phyloP scores from a whole-genome alignment of 257 asterid species.

The Apocynum venetum region DNA sequence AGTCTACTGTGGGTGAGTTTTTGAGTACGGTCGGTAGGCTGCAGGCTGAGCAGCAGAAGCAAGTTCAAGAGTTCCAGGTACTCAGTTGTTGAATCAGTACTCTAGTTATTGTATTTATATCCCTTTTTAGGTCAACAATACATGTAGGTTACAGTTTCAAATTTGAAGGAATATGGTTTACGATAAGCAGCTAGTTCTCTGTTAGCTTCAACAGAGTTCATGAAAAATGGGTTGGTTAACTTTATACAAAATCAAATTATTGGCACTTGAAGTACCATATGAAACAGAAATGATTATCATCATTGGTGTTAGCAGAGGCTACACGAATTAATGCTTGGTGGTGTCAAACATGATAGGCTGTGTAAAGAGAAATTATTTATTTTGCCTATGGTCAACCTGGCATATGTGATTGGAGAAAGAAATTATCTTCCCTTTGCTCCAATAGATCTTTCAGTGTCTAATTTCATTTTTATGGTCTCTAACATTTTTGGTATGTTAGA shows the following conservation, averaged over 20 bases:
- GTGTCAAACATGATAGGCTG: neutral
- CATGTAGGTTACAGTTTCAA: neutral
- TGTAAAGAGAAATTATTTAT: neutral
- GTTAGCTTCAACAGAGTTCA: neutral
- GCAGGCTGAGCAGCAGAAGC: constrained; percentile 93
- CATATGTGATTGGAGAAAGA: neutral
- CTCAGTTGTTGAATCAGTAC: neutral
- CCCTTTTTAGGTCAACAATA: neutral
- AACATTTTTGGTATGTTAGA: neutral
- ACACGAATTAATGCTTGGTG: no score
- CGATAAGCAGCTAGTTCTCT: neutral
- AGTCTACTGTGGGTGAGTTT: constrained; percentile 77
- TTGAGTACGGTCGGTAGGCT: constrained; percentile 62
- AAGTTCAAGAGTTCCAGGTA: constrained; percentile 76
- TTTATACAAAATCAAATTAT: neutral
- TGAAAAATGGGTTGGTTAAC: neutral
- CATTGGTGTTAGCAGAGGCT: neutral
- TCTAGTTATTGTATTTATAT: neutral
- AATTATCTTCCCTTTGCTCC: neutral
- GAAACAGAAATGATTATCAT: neutral
- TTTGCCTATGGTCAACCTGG: neutral
- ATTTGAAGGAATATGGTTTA: neutral
- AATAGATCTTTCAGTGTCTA: neutral
- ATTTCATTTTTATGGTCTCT: neutral
- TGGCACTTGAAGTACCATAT: neutral